Evolutionary conservation across 257 asterid genomes (phyloP).

Genomic region (Echites panduratus): DNA sequence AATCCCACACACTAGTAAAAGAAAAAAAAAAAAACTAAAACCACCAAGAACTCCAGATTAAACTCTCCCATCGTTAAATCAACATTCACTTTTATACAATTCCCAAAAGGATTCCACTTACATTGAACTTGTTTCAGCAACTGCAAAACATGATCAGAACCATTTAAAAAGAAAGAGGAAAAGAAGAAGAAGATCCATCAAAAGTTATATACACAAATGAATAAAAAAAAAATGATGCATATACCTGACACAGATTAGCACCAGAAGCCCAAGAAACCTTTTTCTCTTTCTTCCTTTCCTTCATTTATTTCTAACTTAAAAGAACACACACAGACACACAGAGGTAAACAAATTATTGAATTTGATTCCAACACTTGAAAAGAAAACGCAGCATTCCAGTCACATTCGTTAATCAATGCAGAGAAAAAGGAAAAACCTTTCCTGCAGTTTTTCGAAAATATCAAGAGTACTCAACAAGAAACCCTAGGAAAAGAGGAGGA

Average conservation of each 20-base stretch:
- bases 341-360: neutral
- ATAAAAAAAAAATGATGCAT: neutral
- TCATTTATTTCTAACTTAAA: neutral
- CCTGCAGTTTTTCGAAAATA: neutral
- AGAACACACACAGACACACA: neutral
- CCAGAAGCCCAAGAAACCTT: slow-evolving; percentile 10
- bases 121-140: neutral
- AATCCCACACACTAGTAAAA: neutral
- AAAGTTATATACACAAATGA: neutral
- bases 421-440: neutral
- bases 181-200: neutral
- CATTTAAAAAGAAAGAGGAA: neutral
- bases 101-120: neutral
- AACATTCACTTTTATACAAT: neutral
- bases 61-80: neutral
- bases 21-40: neutral
- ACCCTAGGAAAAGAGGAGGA: neutral
- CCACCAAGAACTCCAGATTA: neutral
- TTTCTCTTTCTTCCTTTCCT: slow-evolving; percentile 1
- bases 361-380: neutral
- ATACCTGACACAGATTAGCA: slow-evolving; percentile 14
- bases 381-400: neutral
- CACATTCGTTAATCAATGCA: neutral
- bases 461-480: neutral
- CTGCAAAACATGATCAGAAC: neutral